Conservation (phyloP, 1,139 yeast genomes). For the Sugiyamaella grinbergsii region DNA sequence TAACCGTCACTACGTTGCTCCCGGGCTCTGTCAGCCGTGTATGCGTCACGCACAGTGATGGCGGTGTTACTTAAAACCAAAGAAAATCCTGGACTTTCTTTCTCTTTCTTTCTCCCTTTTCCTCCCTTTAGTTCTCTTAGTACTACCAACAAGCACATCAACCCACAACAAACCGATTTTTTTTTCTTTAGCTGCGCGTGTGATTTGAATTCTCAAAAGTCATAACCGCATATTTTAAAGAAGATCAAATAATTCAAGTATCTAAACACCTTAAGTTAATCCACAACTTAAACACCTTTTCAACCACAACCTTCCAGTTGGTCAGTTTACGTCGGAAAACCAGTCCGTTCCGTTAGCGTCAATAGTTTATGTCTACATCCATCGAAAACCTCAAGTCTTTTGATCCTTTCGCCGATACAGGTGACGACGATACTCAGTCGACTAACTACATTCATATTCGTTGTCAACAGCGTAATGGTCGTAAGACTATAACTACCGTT, state of each 20-base stretch:
- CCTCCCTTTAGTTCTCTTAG: neutral
- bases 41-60: neutral
- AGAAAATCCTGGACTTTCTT: conserved; percentile 1
- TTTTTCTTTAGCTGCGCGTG: conserved; percentile 1
- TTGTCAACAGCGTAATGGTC: conserved; percentile 99
- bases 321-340: too few relatives aligned
- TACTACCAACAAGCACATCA: neutral
- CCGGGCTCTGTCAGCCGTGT: conserved; percentile 1
- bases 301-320: too few relatives aligned
- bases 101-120: conserved; percentile 4
- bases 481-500: conserved; percentile 97
- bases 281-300: conserved; percentile 1
- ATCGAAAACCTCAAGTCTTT: conserved; percentile 97
- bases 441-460: conserved; percentile 96
- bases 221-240: neutral
- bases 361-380: conserved; percentile 56
- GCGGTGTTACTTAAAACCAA: neutral
- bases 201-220: neutral
- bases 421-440: conserved; percentile 97
- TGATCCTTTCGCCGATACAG: conserved; percentile 99
- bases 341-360: conserved; percentile 10
- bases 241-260: neutral
- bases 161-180: neutral
- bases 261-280: too few relatives aligned
- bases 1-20: neutral